Evolutionary conservation across 305 asterid genomes (phyloP).

Genomic region (Fraxinus floribunda): DNA sequence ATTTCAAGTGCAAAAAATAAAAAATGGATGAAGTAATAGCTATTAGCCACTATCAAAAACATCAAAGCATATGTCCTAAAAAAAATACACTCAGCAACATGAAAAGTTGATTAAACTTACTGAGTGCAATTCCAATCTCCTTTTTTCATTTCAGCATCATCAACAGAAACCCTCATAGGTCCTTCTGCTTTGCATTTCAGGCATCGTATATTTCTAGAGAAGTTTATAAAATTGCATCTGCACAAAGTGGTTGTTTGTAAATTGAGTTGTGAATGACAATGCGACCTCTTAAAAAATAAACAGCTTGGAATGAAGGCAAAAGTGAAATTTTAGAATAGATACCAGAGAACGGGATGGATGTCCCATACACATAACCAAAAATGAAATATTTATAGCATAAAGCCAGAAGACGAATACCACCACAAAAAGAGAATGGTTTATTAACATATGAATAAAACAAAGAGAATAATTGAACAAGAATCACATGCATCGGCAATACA

Average conservation of each 20-base stretch:
- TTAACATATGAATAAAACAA: not conserved
- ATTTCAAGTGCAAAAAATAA: not conserved
- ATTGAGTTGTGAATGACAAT: conserved; percentile 11
- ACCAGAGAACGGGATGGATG: not conserved
- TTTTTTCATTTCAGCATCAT: conserved; percentile 45
- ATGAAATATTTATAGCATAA: not conserved
- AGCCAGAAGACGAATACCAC: not conserved
- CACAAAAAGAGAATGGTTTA: not conserved
- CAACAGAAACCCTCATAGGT: conserved; percentile 30
- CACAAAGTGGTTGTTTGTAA: conserved; percentile 26
- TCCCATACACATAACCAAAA: not conserved
- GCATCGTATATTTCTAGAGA: conserved; percentile 58
- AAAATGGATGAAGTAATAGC: not conserved
- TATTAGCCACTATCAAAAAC: not conserved
- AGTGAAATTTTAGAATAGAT: not conserved
- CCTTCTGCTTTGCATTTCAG: conserved; percentile 51
- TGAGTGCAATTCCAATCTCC: conserved; percentile 87
- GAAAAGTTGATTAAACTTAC: conserved; percentile 45
- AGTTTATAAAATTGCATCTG: conserved; percentile 88
- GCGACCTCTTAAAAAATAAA: not conserved
- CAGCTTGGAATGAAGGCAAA: not conserved
- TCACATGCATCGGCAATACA: not conserved
- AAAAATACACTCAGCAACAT: conserved; percentile 2
- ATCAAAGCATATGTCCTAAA: conserved; percentile 4
- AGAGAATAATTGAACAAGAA: not conserved